Evolutionary conservation across 2,329 filamentous ascomycete species (phyloP), one percentile per base, ranked within the genome.

Genomic region (Claviceps africana): DNA sequence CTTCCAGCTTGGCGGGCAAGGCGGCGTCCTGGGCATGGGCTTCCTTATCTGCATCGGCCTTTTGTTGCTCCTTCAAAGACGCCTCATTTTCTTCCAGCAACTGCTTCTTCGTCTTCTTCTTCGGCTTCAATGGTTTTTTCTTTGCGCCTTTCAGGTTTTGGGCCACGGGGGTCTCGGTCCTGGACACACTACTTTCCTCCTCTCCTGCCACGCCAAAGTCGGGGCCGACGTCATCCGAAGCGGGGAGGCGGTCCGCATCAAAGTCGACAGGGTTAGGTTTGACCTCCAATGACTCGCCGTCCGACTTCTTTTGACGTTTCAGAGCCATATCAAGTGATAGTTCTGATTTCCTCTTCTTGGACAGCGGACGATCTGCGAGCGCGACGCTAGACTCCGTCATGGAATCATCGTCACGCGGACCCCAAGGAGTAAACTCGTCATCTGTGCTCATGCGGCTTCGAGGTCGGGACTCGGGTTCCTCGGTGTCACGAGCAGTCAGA

Each of bases 391-490:
- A 78, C 61, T 89, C 85, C 1, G 85, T 86, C 72, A 86, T 78
- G 0, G 79, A 82, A 55, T 83, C 81, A 19, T 84, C 81, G 48
- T 84, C 80, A 1, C 69, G 70, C 31, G 51, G 53, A 33, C 71
- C 74, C 68, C 74, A 74, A 1, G 66, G 67, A 2, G 62, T 68
- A 2, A 64, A 67, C 53, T 79, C 75, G 49, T 82, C 78, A 54
- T 83, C 79, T 1, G 76, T 76, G 61, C 77, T 81, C 74, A 82
- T 77, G 43, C 85, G 87, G 65, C 87, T 95, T 45, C 83, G 81
- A 48, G 85, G 85, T 43, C 85, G 80, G 56, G 87, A 95, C 55
- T 93, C 90, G 35, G 82, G 82, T 57, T 93, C 90, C 63, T 95
- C 90, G 0, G 87, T 94, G 63, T 90, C 88, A 46, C 83, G 77